Percentiles rank a stretch among this genome's conserved stretches.
phyloP scores from a whole-genome alignment of 768 basidiomycete genomes.

The Hortiboletus campestris region DNA sequence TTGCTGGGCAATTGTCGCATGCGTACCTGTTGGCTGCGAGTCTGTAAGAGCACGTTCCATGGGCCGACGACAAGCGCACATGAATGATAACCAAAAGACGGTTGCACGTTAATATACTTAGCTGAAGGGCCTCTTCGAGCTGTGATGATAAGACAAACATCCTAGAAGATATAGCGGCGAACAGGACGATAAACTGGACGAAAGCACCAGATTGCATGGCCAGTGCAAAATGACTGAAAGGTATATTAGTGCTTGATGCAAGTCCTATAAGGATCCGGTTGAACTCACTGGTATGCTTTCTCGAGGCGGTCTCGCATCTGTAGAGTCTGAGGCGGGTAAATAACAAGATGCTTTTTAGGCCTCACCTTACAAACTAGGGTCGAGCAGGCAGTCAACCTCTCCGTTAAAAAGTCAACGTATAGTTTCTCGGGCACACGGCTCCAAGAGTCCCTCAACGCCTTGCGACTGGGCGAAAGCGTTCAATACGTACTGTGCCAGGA shows the following conservation, averaged over 20 bases:
- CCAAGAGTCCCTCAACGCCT: constrained; percentile 61
- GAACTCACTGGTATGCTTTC: constrained; percentile 54
- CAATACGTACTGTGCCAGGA: not conserved
- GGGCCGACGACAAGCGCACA: constrained; percentile 26
- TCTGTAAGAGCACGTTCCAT: constrained; percentile 3
- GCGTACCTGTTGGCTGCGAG: constrained; percentile 15
- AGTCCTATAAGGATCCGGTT: not conserved
- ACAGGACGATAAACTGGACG: constrained; percentile 59
- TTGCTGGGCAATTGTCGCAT: not conserved
- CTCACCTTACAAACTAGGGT: constrained; percentile 49
- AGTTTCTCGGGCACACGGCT: constrained; percentile 49
- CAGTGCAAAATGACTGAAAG: constrained; percentile 53
- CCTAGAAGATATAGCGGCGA: constrained; percentile 62
- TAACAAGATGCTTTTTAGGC: not conserved
- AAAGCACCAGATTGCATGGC: constrained; percentile 75
- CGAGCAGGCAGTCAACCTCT: constrained; percentile 36
- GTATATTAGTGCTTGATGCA: not conserved
- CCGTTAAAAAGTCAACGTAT: constrained; percentile 34
- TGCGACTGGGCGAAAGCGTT: constrained; percentile 39
- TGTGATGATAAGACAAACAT: constrained; percentile 46
- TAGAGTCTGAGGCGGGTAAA: constrained; percentile 1
- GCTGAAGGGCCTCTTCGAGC: constrained; percentile 39
- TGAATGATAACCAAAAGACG: constrained; percentile 30
- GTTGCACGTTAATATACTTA: constrained; percentile 24
- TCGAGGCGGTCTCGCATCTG: constrained; percentile 47